Evolutionary conservation across 192 early-diverging fungal species (phyloP).

Genomic region (Coemansia sp.): DNA sequence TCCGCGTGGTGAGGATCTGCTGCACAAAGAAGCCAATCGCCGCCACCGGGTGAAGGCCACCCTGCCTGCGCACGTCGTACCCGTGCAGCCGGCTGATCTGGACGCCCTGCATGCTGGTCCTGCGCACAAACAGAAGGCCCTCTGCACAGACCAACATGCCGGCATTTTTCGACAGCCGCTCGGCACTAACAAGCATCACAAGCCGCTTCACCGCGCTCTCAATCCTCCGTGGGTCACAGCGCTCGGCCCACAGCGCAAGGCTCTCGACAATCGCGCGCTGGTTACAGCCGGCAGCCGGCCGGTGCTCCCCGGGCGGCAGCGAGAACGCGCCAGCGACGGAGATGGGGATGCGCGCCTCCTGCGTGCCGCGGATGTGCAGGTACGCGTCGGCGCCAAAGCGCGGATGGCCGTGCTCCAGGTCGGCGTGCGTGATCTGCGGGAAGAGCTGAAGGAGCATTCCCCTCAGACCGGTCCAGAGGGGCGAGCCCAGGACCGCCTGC

Average conservation of each 20-base stretch:
- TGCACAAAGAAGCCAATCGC: neutral
- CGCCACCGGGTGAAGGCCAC: no score
- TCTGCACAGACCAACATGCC: neutral
- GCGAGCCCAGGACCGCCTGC: neutral
- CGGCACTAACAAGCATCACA: constrained; percentile 1
- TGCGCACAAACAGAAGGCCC: constrained; percentile 2
- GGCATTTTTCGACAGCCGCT: neutral
- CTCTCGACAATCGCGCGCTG: neutral
- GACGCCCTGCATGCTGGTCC: neutral
- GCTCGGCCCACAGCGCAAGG: neutral
- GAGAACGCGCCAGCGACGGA: neutral
- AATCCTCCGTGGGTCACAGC: neutral
- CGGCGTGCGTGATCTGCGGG: neutral
- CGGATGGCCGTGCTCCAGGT: neutral
- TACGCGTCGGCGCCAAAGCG: constrained; percentile 6
- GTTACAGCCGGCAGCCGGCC: neutral
- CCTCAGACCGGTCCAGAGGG: neutral
- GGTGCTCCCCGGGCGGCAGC: neutral
- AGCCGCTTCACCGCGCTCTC: constrained; percentile 1
- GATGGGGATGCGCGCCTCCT: neutral
- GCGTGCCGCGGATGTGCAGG: neutral
- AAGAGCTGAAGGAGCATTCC: neutral
- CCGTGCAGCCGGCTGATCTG: neutral
- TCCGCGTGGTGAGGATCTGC: neutral
- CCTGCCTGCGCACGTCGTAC: no score